These are phyloP conservation scores for Suillus subaureus DNA, from an alignment of 768 basidiomycete genomes.

Conservation along the genomic window DNA sequence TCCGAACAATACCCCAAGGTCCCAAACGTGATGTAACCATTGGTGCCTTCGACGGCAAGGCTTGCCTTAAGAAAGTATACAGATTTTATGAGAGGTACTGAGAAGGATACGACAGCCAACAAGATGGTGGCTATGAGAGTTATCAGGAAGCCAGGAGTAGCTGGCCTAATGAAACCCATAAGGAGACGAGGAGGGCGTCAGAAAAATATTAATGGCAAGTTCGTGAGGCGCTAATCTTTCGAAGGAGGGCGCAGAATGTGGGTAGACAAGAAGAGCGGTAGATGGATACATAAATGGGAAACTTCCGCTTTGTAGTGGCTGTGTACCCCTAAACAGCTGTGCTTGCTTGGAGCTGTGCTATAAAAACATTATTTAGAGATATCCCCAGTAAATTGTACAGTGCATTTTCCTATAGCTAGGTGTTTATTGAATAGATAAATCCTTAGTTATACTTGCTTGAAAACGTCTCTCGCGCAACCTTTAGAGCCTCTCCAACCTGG, in stretches of 20 bases:
- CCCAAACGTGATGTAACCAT: conserved; percentile 79
- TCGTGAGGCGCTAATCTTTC: not conserved
- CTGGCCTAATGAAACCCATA: conserved; percentile 76
- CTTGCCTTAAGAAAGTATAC: conserved; percentile 86
- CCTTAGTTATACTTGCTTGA: conserved; percentile 18
- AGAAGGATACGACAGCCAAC: conserved; percentile 87
- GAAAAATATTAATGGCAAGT: not conserved
- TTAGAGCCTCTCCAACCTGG: conserved; percentile 69
- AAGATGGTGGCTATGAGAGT: conserved; percentile 79
- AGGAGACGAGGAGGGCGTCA: conserved; percentile 9
- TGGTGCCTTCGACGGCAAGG: conserved; percentile 46
- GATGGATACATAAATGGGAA: not conserved
- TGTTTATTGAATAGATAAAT: not conserved
- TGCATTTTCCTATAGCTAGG: no score
- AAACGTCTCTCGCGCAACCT: conserved; percentile 51
- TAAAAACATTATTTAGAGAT: not conserved
- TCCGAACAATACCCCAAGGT: conserved; percentile 87
- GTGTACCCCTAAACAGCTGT: conserved; percentile 4
- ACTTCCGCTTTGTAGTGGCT: not conserved
- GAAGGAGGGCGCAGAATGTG: not conserved
- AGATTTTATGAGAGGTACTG: conserved; percentile 86
- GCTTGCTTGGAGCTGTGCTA: conserved; percentile 3
- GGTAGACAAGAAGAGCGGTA: not conserved
- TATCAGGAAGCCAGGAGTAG: conserved; percentile 87
- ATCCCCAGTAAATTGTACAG: not conserved